phyloP scores from a whole-genome alignment of 192 early-diverging fungal species.

The Mortierella claussenii region DNA sequence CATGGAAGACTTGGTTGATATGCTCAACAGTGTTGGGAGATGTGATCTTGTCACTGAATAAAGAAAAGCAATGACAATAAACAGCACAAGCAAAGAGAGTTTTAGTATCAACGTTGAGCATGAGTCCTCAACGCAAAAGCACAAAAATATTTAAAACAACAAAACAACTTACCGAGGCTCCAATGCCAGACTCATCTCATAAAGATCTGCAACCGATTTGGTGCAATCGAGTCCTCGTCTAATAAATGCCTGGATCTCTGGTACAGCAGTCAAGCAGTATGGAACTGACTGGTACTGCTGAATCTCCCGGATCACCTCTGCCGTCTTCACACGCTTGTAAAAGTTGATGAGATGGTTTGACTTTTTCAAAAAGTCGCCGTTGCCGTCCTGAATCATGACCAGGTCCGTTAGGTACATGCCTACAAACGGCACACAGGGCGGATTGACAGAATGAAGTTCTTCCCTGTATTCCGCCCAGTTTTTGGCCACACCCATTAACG shows the following conservation, averaged over 20 bases:
- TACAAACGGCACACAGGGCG: conserved; percentile 87
- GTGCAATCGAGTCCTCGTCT: conserved; percentile 72
- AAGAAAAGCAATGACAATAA: not conserved
- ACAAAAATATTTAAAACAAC: not conserved
- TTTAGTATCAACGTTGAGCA: not conserved
- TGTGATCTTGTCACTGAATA: conserved; percentile 34
- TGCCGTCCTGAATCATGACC: conserved; percentile 96
- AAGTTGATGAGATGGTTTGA: conserved; percentile 88
- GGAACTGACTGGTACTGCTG: conserved; percentile 91
- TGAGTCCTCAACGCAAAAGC: not conserved
- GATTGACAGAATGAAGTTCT: conserved; percentile 84
- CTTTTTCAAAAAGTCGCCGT: conserved; percentile 77
- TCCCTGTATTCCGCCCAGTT: conserved; percentile 91
- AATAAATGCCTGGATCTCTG: conserved; percentile 90
- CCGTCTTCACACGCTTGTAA: conserved; percentile 88
- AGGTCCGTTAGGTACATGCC: conserved; percentile 87
- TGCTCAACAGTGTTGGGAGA: conserved; percentile 52
- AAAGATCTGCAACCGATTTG: conserved; percentile 81
- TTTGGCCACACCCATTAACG: conserved; percentile 84
- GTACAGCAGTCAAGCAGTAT: conserved; percentile 83
- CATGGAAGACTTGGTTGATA: conserved; percentile 53
- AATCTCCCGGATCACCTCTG: conserved; percentile 92
- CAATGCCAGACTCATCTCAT: conserved; percentile 80
- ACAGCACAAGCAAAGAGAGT: conserved; percentile 6
- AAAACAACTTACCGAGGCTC: conserved; percentile 79